A percentile compares a stretch with the other conserved stretches of the same genome.
These are phyloP conservation scores for Pichia pseudocactophila DNA, from an alignment of 805 yeast species.

Conservation along the genomic window DNA sequence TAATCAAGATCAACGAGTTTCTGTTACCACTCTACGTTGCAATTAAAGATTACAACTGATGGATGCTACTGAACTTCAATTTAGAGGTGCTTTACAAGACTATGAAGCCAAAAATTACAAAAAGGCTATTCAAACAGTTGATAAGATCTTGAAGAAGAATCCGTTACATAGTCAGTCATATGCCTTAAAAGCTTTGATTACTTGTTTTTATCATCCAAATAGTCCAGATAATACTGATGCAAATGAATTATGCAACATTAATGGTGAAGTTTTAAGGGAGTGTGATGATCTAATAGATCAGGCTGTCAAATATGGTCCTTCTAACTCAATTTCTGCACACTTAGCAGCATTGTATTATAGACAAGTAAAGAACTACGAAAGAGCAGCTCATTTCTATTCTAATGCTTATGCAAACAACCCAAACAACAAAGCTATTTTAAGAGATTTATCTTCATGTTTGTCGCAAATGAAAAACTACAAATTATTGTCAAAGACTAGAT, in stretches of 20 bases:
- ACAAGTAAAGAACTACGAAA: constrained; percentile 55
- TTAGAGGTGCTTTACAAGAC: constrained; percentile 71
- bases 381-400: constrained; percentile 71
- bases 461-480: constrained; percentile 71
- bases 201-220: constrained; percentile 9
- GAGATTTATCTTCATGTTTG: constrained; percentile 76
- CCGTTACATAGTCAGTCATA: constrained; percentile 70
- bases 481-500: constrained; percentile 53
- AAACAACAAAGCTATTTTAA: constrained; percentile 64
- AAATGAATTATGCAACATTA: constrained; percentile 36
- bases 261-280: constrained; percentile 43
- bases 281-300: constrained; percentile 52
- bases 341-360: constrained; percentile 80
- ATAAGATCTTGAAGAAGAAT: constrained; percentile 65
- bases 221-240: constrained; percentile 7
- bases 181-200: constrained; percentile 73
- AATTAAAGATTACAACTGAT: background rate
- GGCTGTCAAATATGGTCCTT: constrained; percentile 51
- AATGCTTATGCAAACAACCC: constrained; percentile 72
- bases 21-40: background rate
- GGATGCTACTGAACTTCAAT: constrained; percentile 28
- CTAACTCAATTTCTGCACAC: constrained; percentile 71
- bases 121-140: constrained; percentile 71
- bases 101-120: constrained; percentile 84
- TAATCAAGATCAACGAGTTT: too few species aligned